These are phyloP conservation scores for Adansonia madagascariensis DNA, from an alignment of 441 rosid species.

Conservation along the genomic window DNA sequence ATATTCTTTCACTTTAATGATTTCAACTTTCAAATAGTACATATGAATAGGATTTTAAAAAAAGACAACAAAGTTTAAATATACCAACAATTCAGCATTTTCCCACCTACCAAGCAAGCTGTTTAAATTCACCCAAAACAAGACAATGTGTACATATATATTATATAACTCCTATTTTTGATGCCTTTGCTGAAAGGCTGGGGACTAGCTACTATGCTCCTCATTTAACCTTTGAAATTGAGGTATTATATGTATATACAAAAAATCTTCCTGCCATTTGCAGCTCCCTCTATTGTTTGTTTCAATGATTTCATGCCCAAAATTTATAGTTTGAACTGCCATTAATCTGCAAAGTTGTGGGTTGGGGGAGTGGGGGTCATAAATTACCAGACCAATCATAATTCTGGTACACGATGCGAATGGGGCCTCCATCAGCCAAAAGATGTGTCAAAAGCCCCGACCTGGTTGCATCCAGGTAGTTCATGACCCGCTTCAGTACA, in stretches of 20 bases:
- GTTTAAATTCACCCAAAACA: neutral
- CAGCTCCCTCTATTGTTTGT: constrained; percentile 10
- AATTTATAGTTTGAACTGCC: too few species aligned
- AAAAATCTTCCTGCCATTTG: neutral
- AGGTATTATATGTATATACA: neutral
- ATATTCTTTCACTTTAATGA: neutral
- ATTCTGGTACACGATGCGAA: constrained; percentile 62
- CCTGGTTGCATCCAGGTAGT: constrained; percentile 69
- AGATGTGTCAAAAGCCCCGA: constrained; percentile 83
- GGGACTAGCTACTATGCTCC: neutral
- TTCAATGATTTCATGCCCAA: neutral
- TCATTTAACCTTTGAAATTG: neutral
- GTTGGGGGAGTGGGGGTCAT: constrained; percentile 20
- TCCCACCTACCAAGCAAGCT: neutral
- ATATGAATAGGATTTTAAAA: neutral
- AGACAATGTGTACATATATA: neutral
- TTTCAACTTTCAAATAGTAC: neutral
- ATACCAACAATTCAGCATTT: neutral
- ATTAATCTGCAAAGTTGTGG: neutral
- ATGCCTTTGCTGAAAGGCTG: constrained; percentile 7
- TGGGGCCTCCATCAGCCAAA: constrained; percentile 63
- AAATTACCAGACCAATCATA: constrained; percentile 80
- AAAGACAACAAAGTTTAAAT: neutral
- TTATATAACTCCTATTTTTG: neutral
- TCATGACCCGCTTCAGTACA: constrained; percentile 67